phyloP scores from a whole-genome alignment of 164 flowering plant species.

The Berberis vulgaris region DNA sequence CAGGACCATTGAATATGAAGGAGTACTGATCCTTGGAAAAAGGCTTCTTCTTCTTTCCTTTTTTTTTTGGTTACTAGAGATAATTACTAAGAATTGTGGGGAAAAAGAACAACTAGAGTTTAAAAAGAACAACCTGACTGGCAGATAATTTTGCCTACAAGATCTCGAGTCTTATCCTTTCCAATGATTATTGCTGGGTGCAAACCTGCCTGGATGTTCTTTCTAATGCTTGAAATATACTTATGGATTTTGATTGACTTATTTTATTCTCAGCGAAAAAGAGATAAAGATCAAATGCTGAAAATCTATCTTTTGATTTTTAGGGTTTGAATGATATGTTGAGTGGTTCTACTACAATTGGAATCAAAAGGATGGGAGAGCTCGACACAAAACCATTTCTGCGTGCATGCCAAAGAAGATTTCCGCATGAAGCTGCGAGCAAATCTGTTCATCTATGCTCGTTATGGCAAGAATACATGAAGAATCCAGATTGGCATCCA shows the following conservation, averaged over 20 bases:
- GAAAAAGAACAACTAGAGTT: neutral
- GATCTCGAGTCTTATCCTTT: too few species aligned
- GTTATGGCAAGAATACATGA: slow-evolving; percentile 30
- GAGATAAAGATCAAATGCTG: neutral
- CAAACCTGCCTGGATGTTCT: too few species aligned
- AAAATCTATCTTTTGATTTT: neutral
- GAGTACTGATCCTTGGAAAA: neutral
- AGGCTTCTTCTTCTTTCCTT: neutral
- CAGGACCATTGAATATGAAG: neutral
- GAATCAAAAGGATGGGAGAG: slow-evolving; percentile 85
- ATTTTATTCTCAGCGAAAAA: neutral
- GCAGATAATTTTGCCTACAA: neutral
- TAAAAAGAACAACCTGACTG: neutral
- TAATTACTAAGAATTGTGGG: neutral
- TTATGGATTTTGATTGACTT: neutral
- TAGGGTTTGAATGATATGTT: slow-evolving; percentile 54
- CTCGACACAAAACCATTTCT: slow-evolving; percentile 42
- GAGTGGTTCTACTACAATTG: slow-evolving; percentile 29
- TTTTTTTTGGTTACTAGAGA: neutral
- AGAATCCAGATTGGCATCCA: slow-evolving; percentile 38
- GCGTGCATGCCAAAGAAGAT: slow-evolving; percentile 21
- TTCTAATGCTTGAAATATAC: neutral
- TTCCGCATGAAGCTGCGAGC: slow-evolving; percentile 17
- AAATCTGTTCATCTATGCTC: slow-evolving; percentile 22
- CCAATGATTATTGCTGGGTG: too few species aligned